Percentiles rank a stretch among this genome's conserved stretches.
phyloP scores from a whole-genome alignment of 176 grass and related monocot species.

The Oryza longistaminata region DNA sequence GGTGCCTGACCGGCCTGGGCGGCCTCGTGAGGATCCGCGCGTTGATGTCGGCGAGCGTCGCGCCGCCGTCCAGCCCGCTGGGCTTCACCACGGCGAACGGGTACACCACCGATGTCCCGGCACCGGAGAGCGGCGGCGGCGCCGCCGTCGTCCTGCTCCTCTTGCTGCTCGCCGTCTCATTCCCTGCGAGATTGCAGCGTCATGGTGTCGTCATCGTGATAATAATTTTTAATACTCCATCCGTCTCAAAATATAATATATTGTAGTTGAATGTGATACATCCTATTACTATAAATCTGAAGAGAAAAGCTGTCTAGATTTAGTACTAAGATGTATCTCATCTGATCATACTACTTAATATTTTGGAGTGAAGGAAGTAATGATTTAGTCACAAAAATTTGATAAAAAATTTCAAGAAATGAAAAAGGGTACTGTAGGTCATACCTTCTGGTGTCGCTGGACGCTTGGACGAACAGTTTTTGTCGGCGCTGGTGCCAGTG shows the following conservation, averaged over 20 bases:
- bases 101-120: constrained; percentile 23
- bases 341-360: too few relatives aligned
- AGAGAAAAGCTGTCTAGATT: too few relatives aligned
- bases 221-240: not conserved
- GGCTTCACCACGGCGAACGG: constrained; percentile 75
- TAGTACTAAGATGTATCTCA: too few relatives aligned
- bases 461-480: constrained; percentile 15
- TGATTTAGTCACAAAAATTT: not conserved
- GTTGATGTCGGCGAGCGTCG: constrained; percentile 72
- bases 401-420: not conserved
- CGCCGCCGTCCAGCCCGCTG: constrained; percentile 47
- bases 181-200: not conserved
- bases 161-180: not conserved
- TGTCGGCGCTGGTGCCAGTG: not conserved
- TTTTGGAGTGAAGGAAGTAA: too few relatives aligned
- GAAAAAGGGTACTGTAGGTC: not conserved
- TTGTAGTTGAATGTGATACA: too few relatives aligned
- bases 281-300: too few relatives aligned
- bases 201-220: too few relatives aligned
- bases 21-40: constrained; percentile 54
- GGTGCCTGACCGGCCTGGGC: constrained; percentile 56
- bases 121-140: not conserved
- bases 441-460: constrained; percentile 15
- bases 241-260: too few relatives aligned
- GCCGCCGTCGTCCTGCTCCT: constrained; percentile 4